These are phyloP conservation scores for Fusarium austroafricanum DNA, from an alignment of 2,329 filamentous ascomycete species.

Conservation along the genomic window DNA sequence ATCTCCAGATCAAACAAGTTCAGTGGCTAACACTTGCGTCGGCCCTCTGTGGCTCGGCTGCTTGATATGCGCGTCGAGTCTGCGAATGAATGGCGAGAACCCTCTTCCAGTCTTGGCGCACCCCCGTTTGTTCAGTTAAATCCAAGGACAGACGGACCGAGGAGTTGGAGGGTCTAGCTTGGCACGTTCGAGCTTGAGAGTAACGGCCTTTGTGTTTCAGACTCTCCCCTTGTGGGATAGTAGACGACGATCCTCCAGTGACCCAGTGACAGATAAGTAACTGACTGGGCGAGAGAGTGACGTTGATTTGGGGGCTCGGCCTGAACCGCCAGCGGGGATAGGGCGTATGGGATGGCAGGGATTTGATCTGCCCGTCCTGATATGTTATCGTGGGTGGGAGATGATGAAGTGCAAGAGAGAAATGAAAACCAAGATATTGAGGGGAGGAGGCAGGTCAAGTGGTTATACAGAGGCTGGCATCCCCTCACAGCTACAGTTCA, in stretches of 20 bases:
- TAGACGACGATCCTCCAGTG: slow-evolving; percentile 29
- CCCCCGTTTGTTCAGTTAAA: slow-evolving; percentile 14
- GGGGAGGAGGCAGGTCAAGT: slow-evolving; percentile 1
- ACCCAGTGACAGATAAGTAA: too few relatives aligned
- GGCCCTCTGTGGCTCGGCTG: slow-evolving; percentile 32
- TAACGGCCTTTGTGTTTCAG: slow-evolving; percentile 34
- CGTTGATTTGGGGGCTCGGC: slow-evolving; percentile 37
- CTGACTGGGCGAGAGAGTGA: slow-evolving; percentile 19
- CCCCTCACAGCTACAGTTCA: neutral
- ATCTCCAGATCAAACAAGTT: neutral
- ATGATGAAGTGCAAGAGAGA: slow-evolving; percentile 21
- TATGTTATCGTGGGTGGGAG: neutral
- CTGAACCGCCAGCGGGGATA: slow-evolving; percentile 26
- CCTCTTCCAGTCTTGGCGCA: slow-evolving; percentile 21
- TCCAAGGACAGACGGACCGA: slow-evolving; percentile 8
- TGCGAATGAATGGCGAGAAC: neutral
- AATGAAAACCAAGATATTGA: slow-evolving; percentile 2
- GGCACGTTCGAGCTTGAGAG: slow-evolving; percentile 5
- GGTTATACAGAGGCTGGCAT: slow-evolving; percentile 8
- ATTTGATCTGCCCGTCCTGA: neutral
- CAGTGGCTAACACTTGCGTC: slow-evolving; percentile 37
- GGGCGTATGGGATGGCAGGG: slow-evolving; percentile 5
- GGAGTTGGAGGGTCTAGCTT: slow-evolving; percentile 14
- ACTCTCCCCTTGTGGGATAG: slow-evolving; percentile 16
- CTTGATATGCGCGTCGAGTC: slow-evolving; percentile 8